Conservation (phyloP, 352 stramenopile genomes). For the Phytophthora brassicae region DNA sequence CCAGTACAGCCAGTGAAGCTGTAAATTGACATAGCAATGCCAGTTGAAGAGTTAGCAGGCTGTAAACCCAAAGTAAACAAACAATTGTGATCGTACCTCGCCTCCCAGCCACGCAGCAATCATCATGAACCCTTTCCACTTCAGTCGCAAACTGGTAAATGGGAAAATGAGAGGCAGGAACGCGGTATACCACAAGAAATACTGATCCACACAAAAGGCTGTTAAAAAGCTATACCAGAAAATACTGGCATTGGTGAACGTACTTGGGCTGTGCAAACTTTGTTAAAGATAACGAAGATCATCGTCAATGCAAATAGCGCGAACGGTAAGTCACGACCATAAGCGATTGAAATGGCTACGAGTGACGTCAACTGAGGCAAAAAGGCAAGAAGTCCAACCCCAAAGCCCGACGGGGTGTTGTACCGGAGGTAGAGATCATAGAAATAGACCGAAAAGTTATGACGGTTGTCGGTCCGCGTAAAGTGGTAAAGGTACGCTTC, state of each 20-base stretch:
- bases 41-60: background rate
- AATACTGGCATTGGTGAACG: background rate
- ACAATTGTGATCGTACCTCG: conserved; percentile 44
- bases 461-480: conserved; percentile 96
- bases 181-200: conserved; percentile 98
- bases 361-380: conserved; percentile 81
- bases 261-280: conserved; percentile 90
- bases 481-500: conserved; percentile 99
- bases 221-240: conserved; percentile 8
- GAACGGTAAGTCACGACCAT: conserved; percentile 89
- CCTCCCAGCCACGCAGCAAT: conserved; percentile 73
- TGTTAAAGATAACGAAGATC: conserved; percentile 99
- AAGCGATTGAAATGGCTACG: conserved; percentile 68
- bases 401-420: conserved; percentile 73
- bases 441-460: conserved; percentile 99
- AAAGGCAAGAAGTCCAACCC: conserved; percentile 81
- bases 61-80: background rate
- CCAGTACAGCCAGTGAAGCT: conserved; percentile 90
- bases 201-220: conserved; percentile 76
- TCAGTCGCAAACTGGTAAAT: conserved; percentile 54
- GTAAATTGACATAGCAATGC: background rate
- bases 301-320: conserved; percentile 97
- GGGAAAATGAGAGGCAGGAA: conserved; percentile 90
- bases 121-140: conserved; percentile 67
- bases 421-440: conserved; percentile 99